A percentile compares a stretch with the other conserved stretches of the same genome.
phyloP scores from a whole-genome alignment of 1,139 yeast species.

The Hansenula lynferdii region DNA sequence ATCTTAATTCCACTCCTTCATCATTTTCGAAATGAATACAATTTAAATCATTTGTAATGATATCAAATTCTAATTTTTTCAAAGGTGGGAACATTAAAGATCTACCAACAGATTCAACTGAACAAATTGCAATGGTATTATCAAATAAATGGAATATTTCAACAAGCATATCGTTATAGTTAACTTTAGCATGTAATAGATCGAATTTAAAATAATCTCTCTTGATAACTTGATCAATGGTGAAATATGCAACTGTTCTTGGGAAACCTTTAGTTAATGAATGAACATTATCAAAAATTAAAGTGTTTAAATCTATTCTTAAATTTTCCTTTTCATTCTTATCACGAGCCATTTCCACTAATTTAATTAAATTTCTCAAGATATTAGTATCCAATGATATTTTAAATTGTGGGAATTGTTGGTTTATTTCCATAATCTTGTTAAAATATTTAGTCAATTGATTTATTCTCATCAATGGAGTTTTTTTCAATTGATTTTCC shows the following conservation, averaged over 20 bases:
- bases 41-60: constrained; percentile 15
- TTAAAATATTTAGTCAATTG: constrained; percentile 26
- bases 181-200: constrained; percentile 22
- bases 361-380: background rate
- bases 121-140: constrained; percentile 23
- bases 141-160: constrained; percentile 17
- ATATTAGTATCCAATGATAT: background rate
- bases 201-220: constrained; percentile 29
- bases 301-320: constrained; percentile 19
- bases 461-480: constrained; percentile 36
- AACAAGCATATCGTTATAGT: constrained; percentile 11
- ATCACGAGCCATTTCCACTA: constrained; percentile 13
- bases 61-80: constrained; percentile 21
- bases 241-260: constrained; percentile 22
- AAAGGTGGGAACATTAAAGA: constrained; percentile 32
- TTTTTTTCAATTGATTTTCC: constrained; percentile 30
- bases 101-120: constrained; percentile 24
- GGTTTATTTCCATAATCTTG: constrained; percentile 4
- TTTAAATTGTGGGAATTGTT: background rate
- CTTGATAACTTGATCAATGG: constrained; percentile 23
- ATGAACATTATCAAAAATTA: constrained; percentile 25
- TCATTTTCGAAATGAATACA: constrained; percentile 6
- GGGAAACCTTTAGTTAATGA: constrained; percentile 22
- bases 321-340: constrained; percentile 18
- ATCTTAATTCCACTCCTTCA: constrained; percentile 6